These are phyloP conservation scores for Neurospora hispaniola DNA, from an alignment of 495 filamentous ascomycete genomes.

Conservation along the genomic window DNA sequence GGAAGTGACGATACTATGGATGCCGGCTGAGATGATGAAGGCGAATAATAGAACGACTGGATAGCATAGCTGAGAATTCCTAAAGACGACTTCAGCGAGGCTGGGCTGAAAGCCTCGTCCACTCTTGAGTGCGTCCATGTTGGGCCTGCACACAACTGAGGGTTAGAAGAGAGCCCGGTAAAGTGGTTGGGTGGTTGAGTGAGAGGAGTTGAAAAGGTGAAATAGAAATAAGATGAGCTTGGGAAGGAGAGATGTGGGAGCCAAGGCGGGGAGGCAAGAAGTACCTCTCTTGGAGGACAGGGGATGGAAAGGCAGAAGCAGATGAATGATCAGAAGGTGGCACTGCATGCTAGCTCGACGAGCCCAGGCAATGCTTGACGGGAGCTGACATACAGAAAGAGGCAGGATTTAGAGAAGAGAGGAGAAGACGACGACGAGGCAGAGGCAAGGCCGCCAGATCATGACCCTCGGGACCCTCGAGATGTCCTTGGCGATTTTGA, in stretches of 20 bases:
- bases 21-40: conserved; percentile 31
- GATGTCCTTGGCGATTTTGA: not conserved
- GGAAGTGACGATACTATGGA: conserved; percentile 34
- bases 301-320: not conserved
- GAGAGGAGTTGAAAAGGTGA: too few relatives aligned
- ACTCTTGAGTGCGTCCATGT: conserved; percentile 15
- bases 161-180: not conserved
- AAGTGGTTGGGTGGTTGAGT: not conserved
- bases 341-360: conserved; percentile 7
- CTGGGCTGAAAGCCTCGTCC: conserved; percentile 11
- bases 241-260: not conserved
- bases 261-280: not conserved
- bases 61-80: conserved; percentile 32
- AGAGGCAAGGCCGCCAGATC: conserved; percentile 16
- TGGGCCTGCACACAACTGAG: conserved; percentile 10
- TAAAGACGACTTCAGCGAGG: conserved; percentile 25
- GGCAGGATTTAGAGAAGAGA: not conserved
- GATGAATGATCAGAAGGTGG: not conserved
- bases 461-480: conserved; percentile 11
- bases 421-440: conserved; percentile 3
- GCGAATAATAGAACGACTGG: conserved; percentile 31
- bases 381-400: conserved; percentile 11
- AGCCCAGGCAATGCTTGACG: not conserved
- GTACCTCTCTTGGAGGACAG: not conserved
- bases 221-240: too few relatives aligned